Conservation (phyloP, 345 rosid species). For the Linum tenue region DNA sequence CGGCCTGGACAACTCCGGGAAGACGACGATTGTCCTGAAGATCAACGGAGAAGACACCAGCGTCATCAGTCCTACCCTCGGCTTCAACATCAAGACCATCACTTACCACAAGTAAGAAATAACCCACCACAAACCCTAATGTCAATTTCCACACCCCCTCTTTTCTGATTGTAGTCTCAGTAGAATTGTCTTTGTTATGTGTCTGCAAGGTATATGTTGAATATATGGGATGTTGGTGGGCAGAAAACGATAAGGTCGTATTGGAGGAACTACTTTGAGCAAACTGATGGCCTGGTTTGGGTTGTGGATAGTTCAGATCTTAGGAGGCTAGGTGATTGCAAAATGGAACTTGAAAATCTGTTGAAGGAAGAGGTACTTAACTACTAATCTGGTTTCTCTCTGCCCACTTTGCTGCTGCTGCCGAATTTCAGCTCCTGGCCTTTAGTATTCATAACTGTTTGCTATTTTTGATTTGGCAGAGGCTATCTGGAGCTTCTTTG, state of each 20-base stretch:
- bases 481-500: constrained; percentile 86
- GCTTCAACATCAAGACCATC: no score
- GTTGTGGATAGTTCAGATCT: constrained; percentile 93
- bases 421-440: not conserved
- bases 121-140: not conserved
- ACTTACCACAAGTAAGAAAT: constrained; percentile 23
- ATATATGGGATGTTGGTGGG: constrained; percentile 66
- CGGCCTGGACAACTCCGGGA: constrained; percentile 90
- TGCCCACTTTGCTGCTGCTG: constrained; percentile 5
- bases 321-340: constrained; percentile 86
- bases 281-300: constrained; percentile 95
- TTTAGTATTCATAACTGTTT: not conserved
- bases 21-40: constrained; percentile 85
- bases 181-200: constrained; percentile 1
- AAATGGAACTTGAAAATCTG: constrained; percentile 81
- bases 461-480: constrained; percentile 31
- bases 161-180: no score
- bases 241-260: constrained; percentile 44
- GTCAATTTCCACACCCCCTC: no score
- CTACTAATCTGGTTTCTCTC: not conserved
- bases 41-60: constrained; percentile 25
- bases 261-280: constrained; percentile 96
- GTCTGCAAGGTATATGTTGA: constrained; percentile 53
- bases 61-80: no score
- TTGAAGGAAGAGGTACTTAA: constrained; percentile 98